Conservation (phyloP, 495 filamentous ascomycete species). For the Penicillium odoratum region DNA sequence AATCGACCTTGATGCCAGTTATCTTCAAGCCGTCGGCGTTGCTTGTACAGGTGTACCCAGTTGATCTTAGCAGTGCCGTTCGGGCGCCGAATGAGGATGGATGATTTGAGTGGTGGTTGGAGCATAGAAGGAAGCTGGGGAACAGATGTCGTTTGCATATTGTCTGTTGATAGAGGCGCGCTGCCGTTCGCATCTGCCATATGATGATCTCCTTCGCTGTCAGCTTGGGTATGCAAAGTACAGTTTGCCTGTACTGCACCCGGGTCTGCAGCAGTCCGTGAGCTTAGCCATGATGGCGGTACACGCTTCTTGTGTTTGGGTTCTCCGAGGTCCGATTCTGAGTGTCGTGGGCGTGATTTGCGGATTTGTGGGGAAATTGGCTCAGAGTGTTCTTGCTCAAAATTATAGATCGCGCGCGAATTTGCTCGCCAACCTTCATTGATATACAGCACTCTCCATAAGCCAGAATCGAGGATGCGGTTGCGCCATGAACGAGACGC, state of each 20-base stretch:
- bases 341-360: constrained; percentile 43
- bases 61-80: constrained; percentile 41
- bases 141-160: constrained; percentile 8
- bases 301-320: constrained; percentile 55
- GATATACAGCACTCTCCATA: constrained; percentile 83
- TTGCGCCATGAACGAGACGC: constrained; percentile 80
- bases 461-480: constrained; percentile 75
- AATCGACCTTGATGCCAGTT: constrained; percentile 87
- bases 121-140: constrained; percentile 17
- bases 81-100: constrained; percentile 34
- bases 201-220: constrained; percentile 46
- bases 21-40: constrained; percentile 78
- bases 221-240: constrained; percentile 38
- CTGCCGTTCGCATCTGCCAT: constrained; percentile 47
- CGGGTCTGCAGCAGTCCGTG: constrained; percentile 24
- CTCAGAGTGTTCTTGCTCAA: constrained; percentile 60
- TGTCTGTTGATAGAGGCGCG: constrained; percentile 4
- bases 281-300: constrained; percentile 42
- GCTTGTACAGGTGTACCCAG: constrained; percentile 78
- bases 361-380: constrained; percentile 42
- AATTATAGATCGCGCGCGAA: constrained; percentile 60
- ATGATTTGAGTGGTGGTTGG: constrained; percentile 29
- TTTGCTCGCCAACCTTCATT: constrained; percentile 83
- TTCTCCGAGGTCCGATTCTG: constrained; percentile 48
- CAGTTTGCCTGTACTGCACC: constrained; percentile 6